Percentiles rank a stretch among this genome's conserved stretches.
phyloP scores from a whole-genome alignment of 2,329 filamentous ascomycete genomes.

The Hypoxylon rubiginosum region DNA sequence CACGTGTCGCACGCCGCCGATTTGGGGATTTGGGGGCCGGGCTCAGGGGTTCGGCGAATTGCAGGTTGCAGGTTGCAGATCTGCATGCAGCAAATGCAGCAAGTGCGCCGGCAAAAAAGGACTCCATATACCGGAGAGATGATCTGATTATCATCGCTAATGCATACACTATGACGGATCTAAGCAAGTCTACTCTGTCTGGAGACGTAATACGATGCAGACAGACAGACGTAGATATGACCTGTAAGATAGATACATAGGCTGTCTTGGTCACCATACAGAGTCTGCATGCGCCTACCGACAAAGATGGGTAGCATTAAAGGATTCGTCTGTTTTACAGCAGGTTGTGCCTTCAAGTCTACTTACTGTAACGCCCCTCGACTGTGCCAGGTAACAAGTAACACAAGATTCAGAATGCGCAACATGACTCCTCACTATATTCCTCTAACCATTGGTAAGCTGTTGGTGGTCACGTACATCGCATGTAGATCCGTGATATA shows the following conservation, averaged over 20 bases:
- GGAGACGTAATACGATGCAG: conserved; percentile 8
- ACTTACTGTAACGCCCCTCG: conserved; percentile 29
- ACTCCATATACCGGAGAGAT: conserved; percentile 22
- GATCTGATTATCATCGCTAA: conserved; percentile 36
- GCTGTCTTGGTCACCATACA: conserved; percentile 6
- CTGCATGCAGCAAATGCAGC: conserved; percentile 1
- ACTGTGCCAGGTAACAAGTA: conserved; percentile 7
- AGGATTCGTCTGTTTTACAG: conserved; percentile 36
- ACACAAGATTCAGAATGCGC: conserved; percentile 5
- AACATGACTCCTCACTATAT: conserved; percentile 19
- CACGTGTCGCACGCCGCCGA: conserved; percentile 20
- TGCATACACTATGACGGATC: conserved; percentile 28
- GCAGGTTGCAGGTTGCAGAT: conserved; percentile 14
- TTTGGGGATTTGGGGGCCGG: conserved; percentile 7
- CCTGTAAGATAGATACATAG: not conserved
- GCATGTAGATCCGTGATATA: conserved; percentile 25
- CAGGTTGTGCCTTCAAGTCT: conserved; percentile 9
- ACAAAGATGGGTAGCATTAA: conserved; percentile 28
- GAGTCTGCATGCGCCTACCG: conserved; percentile 10
- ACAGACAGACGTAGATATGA: not conserved
- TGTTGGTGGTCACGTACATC: conserved; percentile 19
- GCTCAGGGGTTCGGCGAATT: not conserved
- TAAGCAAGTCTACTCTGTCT: conserved; percentile 2
- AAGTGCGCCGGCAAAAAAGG: not conserved
- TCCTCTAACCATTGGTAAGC: conserved; percentile 23